phyloP scores from a whole-genome alignment of 148 eudicot species.

The Persicaria tinctoria region DNA sequence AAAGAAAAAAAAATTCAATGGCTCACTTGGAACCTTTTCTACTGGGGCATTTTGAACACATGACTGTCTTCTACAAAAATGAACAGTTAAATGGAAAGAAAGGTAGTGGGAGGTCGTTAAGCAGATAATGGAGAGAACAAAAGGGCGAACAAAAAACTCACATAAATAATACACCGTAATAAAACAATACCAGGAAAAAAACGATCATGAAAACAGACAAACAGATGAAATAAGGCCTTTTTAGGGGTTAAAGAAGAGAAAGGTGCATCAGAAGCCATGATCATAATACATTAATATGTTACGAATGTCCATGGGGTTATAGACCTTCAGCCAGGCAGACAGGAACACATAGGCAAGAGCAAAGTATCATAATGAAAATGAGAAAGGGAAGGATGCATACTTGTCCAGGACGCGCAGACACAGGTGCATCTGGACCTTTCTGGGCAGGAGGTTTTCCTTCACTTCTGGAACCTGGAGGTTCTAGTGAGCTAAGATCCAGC shows the following conservation, averaged over 20 bases:
- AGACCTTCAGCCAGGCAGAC: neutral
- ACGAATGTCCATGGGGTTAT: neutral
- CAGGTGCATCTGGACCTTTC: constrained; percentile 47
- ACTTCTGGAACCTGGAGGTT: constrained; percentile 46
- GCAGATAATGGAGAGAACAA: neutral
- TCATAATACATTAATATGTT: neutral
- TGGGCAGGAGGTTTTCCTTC: constrained; percentile 49
- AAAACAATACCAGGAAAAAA: neutral
- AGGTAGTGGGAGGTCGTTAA: neutral
- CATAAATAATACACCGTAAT: neutral
- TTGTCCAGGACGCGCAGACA: constrained; percentile 93
- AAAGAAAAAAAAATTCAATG: neutral
- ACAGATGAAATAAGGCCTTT: neutral
- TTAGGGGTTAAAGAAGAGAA: neutral
- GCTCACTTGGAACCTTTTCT: neutral
- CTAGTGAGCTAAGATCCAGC: constrained; percentile 78
- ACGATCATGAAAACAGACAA: neutral
- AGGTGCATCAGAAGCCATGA: neutral
- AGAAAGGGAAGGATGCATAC: constrained; percentile 24
- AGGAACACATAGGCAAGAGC: neutral
- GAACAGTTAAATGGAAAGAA: neutral
- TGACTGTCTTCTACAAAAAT: neutral
- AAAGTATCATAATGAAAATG: neutral
- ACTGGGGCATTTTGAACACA: neutral
- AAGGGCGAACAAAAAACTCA: no score